Evolutionary conservation across 352 stramenopile genomes (phyloP).

Genomic region (Globisporangium parvum): DNA sequence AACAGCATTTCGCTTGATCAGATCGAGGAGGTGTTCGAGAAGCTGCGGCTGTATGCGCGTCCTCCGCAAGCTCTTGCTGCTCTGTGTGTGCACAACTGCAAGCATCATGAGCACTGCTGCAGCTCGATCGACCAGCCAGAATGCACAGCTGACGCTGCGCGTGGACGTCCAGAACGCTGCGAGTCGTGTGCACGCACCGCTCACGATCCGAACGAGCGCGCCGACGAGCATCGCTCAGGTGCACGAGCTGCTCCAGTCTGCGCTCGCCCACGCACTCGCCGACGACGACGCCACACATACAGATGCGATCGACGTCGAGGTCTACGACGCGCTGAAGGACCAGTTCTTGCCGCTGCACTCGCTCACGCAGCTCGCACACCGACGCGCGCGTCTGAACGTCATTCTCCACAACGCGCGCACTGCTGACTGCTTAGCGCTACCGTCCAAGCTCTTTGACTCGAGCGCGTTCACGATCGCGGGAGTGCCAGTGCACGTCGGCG

Average conservation of each 20-base stretch:
- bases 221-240: conserved; percentile 6
- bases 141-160: conserved; percentile 10
- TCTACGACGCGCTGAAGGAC: conserved; percentile 30
- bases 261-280: neutral
- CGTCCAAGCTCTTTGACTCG: conserved; percentile 51
- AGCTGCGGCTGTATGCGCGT: too few relatives aligned
- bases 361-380: conserved; percentile 18
- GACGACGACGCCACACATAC: neutral
- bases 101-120: neutral
- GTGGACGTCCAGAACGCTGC: conserved; percentile 15
- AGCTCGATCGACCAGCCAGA: neutral
- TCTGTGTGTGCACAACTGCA: neutral
- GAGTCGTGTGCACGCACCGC: neutral
- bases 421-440: conserved; percentile 34
- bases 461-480: conserved; percentile 52
- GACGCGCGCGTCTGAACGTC: conserved; percentile 39
- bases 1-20: too few relatives aligned
- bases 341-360: conserved; percentile 24
- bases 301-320: conserved; percentile 24
- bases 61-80: neutral
- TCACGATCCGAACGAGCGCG: conserved; percentile 7
- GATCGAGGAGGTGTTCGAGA: too few relatives aligned
- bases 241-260: conserved; percentile 1
- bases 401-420: conserved; percentile 10
- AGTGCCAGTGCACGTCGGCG: conserved; percentile 36